phyloP scores from a whole-genome alignment of 2,329 filamentous ascomycete species.

The Colletotrichum theobromicola region DNA sequence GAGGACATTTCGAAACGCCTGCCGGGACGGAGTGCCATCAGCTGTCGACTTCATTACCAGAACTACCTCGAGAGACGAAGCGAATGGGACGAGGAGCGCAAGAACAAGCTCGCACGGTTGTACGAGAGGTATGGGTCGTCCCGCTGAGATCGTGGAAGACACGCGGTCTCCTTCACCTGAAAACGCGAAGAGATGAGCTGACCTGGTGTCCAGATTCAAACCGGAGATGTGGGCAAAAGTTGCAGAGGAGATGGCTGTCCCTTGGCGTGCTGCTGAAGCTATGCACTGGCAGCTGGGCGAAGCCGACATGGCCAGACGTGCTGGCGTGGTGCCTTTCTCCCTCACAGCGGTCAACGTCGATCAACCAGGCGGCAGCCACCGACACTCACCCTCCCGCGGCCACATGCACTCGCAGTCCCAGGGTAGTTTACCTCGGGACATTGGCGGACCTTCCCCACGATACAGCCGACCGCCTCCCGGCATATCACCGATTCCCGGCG shows the following conservation, averaged over 20 bases:
- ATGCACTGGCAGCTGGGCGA: slow-evolving; percentile 99
- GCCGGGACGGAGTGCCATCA: slow-evolving; percentile 90
- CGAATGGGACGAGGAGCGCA: slow-evolving; percentile 97
- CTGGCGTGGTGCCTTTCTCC: slow-evolving; percentile 84
- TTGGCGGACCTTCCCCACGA: slow-evolving; percentile 45
- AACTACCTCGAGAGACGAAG: slow-evolving; percentile 94
- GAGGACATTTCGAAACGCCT: slow-evolving; percentile 94
- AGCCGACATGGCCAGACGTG: slow-evolving; percentile 89
- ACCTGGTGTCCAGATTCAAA: slow-evolving; percentile 73
- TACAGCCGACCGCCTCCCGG: slow-evolving; percentile 42
- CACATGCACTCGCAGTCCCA: slow-evolving; percentile 53
- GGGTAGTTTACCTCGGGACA: slow-evolving; percentile 48
- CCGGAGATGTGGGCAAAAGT: slow-evolving; percentile 98
- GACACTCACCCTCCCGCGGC: slow-evolving; percentile 20
- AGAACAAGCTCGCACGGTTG: slow-evolving; percentile 92
- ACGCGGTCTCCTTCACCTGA: background rate
- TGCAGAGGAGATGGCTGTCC: slow-evolving; percentile 91
- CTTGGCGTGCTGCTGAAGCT: slow-evolving; percentile 93
- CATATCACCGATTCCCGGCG: slow-evolving; percentile 34
- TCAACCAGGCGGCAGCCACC: slow-evolving; percentile 9
- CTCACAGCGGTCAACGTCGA: slow-evolving; percentile 63
- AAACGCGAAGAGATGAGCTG: background rate
- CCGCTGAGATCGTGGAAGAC: background rate
- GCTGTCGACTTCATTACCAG: slow-evolving; percentile 93
- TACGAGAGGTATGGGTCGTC: slow-evolving; percentile 84